Percentiles rank a stretch among this genome's conserved stretches.
These are phyloP conservation scores for Teratosphaeria gauchensis DNA, from an alignment of 2,329 filamentous ascomycete species.

Conservation along the genomic window DNA sequence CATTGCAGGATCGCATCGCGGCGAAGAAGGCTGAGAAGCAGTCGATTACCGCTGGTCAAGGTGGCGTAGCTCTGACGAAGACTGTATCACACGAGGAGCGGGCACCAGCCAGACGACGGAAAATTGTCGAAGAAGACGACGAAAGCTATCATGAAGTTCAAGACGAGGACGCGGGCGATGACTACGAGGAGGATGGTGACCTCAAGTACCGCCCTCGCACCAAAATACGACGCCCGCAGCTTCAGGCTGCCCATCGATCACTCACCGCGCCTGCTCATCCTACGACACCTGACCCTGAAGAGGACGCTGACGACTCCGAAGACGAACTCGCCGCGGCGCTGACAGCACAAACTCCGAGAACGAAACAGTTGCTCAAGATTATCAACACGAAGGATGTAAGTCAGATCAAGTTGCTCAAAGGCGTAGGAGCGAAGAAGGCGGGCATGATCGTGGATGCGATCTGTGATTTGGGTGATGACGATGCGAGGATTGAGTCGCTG, in stretches of 20 bases:
- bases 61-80: neutral
- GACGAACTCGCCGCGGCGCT: slow-evolving; percentile 21
- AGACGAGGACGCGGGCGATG: slow-evolving; percentile 14
- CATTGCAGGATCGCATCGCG: slow-evolving; percentile 42
- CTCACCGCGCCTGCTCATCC: slow-evolving; percentile 4
- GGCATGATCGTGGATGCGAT: slow-evolving; percentile 41
- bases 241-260: slow-evolving; percentile 2
- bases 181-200: slow-evolving; percentile 26
- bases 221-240: slow-evolving; percentile 23
- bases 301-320: slow-evolving; percentile 19
- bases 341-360: slow-evolving; percentile 43
- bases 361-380: slow-evolving; percentile 55
- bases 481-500: slow-evolving; percentile 27
- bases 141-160: slow-evolving; percentile 33
- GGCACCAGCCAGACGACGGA: slow-evolving; percentile 5
- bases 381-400: slow-evolving; percentile 63
- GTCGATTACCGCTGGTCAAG: neutral
- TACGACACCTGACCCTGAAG: slow-evolving; percentile 11
- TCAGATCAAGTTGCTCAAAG: slow-evolving; percentile 57
- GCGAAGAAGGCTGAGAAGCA: slow-evolving; percentile 27
- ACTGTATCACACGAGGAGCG: slow-evolving; percentile 1
- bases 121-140: slow-evolving; percentile 24
- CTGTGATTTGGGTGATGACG: slow-evolving; percentile 33
- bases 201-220: slow-evolving; percentile 30
- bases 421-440: slow-evolving; percentile 65